Base-by-base conservation (phyloP, 768 basidiomycete genomes). In the Amyloporia xantha region DNA sequence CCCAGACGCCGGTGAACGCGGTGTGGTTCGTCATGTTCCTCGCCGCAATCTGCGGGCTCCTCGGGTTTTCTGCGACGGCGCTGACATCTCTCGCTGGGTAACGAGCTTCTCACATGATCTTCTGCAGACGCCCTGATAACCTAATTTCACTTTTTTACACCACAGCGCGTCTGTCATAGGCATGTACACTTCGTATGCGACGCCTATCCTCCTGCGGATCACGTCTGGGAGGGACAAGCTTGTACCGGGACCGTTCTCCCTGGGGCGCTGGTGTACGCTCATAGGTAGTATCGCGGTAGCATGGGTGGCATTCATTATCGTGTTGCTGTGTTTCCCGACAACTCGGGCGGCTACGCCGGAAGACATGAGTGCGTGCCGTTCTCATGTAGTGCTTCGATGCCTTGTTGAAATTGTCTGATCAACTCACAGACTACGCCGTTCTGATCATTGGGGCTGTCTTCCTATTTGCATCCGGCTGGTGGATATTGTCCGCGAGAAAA, bases 1-100 rank as follows among this genome's bases (percentile, higher is more conserved):
- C 84, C 0, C 81, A 79, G 59, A 86, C 85, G 2, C 84, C 84
- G 0, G 82, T 85, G 11, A 81, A 86, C 52, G 84, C 84, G 4
- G 84, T 84, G 3, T 86, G 84, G 84, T 69, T 86, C 35, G 84
- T 85, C 24, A 81, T 86, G 66, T 61, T 62, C 27, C 59, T 66
- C 28, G 63, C 84, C 4, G 78, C 67, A 2, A 54, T 86, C 30
- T 81, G 78, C 38, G 84, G 84, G 5, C 65, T 84, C 2, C 64
- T 86, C 10, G 82, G 83, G 0, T 86, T 86, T 61, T 84, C 81
- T 4, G 55, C 60, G 23, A 71, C 84, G 1, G 84, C 82, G 2
- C 60, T 86, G 30, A 68, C 75, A 4, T 84, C 83, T 15, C 73
- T 84, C 21, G 83, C 84, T 2, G 81, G 82, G 84, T 83, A 54